phyloP scores from a whole-genome alignment of 1,284 basidiomycete species.

The Ganoderma leucocontextum region DNA sequence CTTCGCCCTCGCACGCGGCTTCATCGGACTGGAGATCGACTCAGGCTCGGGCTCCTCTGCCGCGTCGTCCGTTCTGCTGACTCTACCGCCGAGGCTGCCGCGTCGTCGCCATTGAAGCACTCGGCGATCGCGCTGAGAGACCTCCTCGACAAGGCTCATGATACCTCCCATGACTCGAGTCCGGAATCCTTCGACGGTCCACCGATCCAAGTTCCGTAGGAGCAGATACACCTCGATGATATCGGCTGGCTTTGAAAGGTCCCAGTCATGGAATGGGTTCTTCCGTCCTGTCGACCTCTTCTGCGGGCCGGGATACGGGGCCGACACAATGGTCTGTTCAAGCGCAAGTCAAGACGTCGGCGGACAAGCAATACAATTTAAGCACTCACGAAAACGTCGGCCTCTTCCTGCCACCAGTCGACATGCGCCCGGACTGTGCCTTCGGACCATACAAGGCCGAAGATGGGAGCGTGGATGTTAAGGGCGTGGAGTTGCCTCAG shows the following conservation, averaged over 20 bases:
- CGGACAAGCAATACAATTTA: conserved; percentile 13
- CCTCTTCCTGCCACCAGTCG: conserved; percentile 56
- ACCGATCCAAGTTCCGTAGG: conserved; percentile 61
- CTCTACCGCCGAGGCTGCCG: conserved; percentile 42
- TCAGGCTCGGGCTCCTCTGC: background rate
- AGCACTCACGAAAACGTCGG: conserved; percentile 44
- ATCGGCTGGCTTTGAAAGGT: conserved; percentile 52
- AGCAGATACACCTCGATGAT: conserved; percentile 60
- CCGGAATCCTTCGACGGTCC: conserved; percentile 47
- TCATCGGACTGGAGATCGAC: conserved; percentile 12
- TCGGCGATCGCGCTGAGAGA: conserved; percentile 48
- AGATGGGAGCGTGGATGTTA: conserved; percentile 53
- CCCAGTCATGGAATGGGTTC: conserved; percentile 56
- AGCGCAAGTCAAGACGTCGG: background rate
- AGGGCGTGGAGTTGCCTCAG: conserved; percentile 60
- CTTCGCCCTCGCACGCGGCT: background rate
- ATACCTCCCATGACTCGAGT: conserved; percentile 51
- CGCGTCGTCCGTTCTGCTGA: conserved; percentile 7
- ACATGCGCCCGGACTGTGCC: conserved; percentile 61
- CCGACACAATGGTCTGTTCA: conserved; percentile 56
- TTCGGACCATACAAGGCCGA: conserved; percentile 63
- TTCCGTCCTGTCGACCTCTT: conserved; percentile 10
- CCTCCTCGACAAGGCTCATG: conserved; percentile 34
- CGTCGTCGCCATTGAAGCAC: conserved; percentile 56
- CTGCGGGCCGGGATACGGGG: conserved; percentile 50